Evolutionary conservation across 2,329 filamentous ascomycete species (phyloP), one percentile per base, ranked within the genome.

Genomic region (Colletotrichum sp.): DNA sequence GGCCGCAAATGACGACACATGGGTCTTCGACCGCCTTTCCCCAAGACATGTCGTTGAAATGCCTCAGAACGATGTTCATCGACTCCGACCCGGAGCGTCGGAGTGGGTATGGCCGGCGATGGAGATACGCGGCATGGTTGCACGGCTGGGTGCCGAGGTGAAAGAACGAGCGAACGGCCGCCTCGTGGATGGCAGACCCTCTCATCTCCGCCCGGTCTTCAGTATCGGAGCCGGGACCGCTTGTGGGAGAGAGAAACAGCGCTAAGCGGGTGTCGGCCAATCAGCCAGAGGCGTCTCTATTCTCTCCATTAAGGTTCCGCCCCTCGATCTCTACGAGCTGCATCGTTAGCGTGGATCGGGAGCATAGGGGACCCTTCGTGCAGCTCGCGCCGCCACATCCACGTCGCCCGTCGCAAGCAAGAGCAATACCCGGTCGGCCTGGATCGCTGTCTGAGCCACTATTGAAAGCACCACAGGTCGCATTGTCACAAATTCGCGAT

Each of bases 301-400:
- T 8, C 27, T 12, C 3, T 8, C 6, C 55, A 38, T 36, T 34
- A 51, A 67, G 57, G 55, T 59, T 63, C 36, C 33, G 55, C 36
- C 31, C 70, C 69, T 71, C 77, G 81, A 83, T 81, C 78, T 76
- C 54, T 11, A 70, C 34, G 75, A 80, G 76, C 73, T 77, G 77
- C 79, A 76, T 73, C 58, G 31, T 71, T 82, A 81, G 80, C 72
- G 73, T 70, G 67, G 73, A 83, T 83, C 81, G 78, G 47, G 29
- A n/a, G 57, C 43, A n/a, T 13, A 21, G n/a, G 31, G 34, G 47
- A 71, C 71, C 71, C 71, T 73, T 73, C n/a, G 43, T 71, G 72
- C 72, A 74, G 29, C 18, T 38, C 38, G 8, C 61, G 18, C 21
- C 16, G 24, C 38, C 54, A 7, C 29, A 21, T 43, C 33, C 21